Conservation (phyloP, 208 protist genomes). For the Ichthyophonus hoferi region DNA sequence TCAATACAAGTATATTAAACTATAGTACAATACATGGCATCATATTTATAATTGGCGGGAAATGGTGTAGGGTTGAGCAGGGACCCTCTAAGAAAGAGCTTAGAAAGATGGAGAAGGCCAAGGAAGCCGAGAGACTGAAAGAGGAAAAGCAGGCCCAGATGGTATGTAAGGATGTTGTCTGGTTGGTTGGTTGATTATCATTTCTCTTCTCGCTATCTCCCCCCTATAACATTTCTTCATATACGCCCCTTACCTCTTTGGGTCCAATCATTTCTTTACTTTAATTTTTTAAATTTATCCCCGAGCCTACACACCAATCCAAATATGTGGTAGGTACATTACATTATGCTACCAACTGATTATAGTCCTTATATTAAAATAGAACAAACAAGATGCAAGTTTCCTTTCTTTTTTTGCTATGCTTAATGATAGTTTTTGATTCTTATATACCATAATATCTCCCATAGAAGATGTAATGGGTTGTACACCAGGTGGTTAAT, state of each 20-base stretch:
- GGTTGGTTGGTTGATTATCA: background rate
- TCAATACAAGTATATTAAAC: no score
- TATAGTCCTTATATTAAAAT: no score
- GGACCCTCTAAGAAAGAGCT: conserved; percentile 19
- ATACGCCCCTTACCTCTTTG: background rate
- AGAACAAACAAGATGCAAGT: no score
- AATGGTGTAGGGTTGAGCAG: background rate
- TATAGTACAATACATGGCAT: no score
- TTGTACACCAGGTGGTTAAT: no score
- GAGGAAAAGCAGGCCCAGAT: background rate
- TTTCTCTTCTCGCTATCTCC: background rate
- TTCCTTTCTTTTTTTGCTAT: no score
- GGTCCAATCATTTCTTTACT: background rate
- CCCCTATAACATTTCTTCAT: background rate
- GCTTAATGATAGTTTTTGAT: no score
- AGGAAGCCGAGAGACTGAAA: background rate
- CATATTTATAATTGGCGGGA: no score
- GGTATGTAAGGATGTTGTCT: background rate
- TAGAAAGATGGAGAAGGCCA: background rate
- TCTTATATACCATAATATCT: no score
- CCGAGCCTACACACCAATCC: no score
- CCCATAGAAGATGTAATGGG: no score
- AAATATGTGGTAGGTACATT: no score
- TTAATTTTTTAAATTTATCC: background rate
- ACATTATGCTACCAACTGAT: background rate